phyloP scores from a whole-genome alignment of 2,329 filamentous ascomycete species.

The Sporothrix variecibatus region DNA sequence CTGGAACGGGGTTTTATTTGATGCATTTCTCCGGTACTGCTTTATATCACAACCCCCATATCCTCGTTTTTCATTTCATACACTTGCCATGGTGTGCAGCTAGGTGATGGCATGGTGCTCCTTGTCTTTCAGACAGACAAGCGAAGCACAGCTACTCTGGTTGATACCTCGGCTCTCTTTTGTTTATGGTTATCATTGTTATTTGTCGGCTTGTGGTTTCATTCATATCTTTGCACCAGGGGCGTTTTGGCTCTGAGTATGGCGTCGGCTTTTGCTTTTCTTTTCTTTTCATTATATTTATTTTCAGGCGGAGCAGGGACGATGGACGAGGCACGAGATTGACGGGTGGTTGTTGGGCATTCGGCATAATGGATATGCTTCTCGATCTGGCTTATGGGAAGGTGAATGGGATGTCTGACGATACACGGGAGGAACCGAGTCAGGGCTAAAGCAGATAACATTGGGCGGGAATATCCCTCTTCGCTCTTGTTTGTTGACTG shows the following conservation, averaged over 20 bases:
- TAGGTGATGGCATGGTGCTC: neutral
- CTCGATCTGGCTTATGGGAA: neutral
- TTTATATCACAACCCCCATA: neutral
- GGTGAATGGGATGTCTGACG: neutral
- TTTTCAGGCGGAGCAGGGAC: neutral
- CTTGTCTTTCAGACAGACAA: neutral
- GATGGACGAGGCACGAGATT: neutral
- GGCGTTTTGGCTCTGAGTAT: neutral
- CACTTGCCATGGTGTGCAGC: neutral
- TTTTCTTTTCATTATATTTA: neutral
- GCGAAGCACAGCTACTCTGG: neutral
- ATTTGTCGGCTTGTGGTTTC: neutral
- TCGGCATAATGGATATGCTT: neutral
- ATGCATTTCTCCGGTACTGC: neutral
- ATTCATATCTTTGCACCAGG: neutral
- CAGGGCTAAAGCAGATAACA: neutral
- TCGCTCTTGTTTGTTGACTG: neutral
- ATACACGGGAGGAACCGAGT: too few relatives aligned
- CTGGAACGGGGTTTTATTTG: neutral
- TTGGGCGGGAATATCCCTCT: too few relatives aligned
- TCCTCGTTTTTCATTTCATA: neutral
- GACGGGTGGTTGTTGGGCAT: neutral
- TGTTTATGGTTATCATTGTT: neutral
- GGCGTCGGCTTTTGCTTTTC: conserved; percentile 5
- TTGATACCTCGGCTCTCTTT: neutral